phyloP scores from a whole-genome alignment of 2,329 filamentous ascomycete genomes.

The Scytalidium lignicola region DNA sequence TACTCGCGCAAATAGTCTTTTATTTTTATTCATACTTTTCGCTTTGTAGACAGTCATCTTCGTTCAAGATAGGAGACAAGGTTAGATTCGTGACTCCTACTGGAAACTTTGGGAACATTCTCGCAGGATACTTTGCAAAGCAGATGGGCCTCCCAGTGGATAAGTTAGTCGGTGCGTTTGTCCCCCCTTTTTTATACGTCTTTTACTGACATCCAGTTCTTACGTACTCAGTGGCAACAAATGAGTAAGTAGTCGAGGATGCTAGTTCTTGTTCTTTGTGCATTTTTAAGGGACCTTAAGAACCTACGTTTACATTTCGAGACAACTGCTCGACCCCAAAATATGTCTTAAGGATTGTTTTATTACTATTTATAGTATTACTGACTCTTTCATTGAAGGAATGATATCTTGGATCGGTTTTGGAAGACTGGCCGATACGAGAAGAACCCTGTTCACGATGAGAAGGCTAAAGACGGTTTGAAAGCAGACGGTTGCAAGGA shows the following conservation, averaged over 20 bases:
- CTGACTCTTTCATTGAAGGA: slow-evolving; percentile 93
- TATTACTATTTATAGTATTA: too few species aligned
- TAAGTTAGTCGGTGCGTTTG: too few species aligned
- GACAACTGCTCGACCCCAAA: too few species aligned
- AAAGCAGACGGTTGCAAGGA: slow-evolving; percentile 84
- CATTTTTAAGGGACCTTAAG: too few species aligned
- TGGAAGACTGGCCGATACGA: slow-evolving; percentile 87
- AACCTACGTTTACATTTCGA: too few species aligned
- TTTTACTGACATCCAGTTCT: too few species aligned
- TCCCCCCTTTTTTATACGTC: too few species aligned
- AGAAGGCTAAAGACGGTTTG: neutral
- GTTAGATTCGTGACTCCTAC: slow-evolving; percentile 87
- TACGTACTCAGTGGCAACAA: too few species aligned
- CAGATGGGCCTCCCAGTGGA: slow-evolving; percentile 84
- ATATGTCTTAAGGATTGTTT: too few species aligned
- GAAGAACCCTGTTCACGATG: slow-evolving; percentile 63
- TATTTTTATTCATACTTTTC: slow-evolving; percentile 95
- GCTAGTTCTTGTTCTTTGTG: too few species aligned
- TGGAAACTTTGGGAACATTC: slow-evolving; percentile 94
- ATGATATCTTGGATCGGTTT: slow-evolving; percentile 94
- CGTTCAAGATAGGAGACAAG: too few species aligned
- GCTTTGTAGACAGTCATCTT: slow-evolving; percentile 53
- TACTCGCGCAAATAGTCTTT: slow-evolving; percentile 94
- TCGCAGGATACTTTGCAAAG: slow-evolving; percentile 88
- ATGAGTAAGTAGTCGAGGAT: too few species aligned